phyloP scores from a whole-genome alignment of 768 basidiomycete genomes.

The Mrakia frigida region DNA sequence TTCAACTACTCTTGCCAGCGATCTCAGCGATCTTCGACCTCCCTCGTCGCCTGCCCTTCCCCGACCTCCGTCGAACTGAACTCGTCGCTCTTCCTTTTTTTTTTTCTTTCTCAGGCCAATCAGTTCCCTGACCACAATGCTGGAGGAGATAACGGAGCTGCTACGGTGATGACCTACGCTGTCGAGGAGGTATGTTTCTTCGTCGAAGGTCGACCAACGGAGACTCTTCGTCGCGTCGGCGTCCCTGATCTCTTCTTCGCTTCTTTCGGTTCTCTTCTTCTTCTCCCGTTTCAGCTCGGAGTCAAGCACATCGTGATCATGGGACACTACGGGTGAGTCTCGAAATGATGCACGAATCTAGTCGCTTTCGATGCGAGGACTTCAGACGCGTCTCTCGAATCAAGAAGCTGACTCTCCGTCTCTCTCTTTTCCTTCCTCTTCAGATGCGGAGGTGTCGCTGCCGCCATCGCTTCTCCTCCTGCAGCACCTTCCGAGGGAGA shows the following conservation, averaged over 20 bases:
- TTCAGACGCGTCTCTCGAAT: not conserved
- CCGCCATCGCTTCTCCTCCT: slow-evolving; percentile 7
- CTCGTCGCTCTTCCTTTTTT: not conserved
- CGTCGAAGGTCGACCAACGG: not conserved
- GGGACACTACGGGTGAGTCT: slow-evolving; percentile 1
- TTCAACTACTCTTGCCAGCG: not conserved
- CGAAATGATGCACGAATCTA: too few relatives aligned
- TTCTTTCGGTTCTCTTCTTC: not conserved
- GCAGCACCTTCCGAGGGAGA: not conserved
- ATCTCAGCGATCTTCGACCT: not conserved
- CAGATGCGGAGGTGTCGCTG: slow-evolving; percentile 4
- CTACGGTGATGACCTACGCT: slow-evolving; percentile 1
- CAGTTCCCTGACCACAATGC: slow-evolving; percentile 6
- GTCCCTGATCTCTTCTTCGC: not conserved
- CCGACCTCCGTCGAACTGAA: not conserved
- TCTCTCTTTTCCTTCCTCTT: not conserved
- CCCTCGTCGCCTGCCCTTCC: not conserved
- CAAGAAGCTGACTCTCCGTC: not conserved
- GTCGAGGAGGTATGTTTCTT: not conserved
- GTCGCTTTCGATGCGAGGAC: not conserved
- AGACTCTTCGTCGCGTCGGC: not conserved
- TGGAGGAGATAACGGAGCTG: not conserved
- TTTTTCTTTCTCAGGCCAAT: not conserved
- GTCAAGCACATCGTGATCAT: slow-evolving; percentile 17
- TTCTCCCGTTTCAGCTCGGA: not conserved